Evolutionary conservation across 371 early-diverging fungal species (phyloP).

Genomic region (Sporodiniella umbellata): DNA sequence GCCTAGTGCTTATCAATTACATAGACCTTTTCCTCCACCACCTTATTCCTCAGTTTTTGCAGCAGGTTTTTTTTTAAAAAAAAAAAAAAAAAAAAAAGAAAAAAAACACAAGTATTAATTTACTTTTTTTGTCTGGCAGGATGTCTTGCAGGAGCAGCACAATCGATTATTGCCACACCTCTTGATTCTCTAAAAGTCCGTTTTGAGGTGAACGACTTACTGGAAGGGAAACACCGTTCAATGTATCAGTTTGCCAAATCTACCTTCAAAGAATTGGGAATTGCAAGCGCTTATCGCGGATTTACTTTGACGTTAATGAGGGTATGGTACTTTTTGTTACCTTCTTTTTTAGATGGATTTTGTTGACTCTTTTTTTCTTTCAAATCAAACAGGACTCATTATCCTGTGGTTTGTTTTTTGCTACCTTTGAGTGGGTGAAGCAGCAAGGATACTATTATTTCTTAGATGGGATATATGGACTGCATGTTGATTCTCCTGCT

Average conservation of each 20-base stretch:
- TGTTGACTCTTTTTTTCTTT: too few relatives aligned
- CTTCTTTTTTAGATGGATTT: background rate
- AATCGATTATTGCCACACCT: conserved; percentile 72
- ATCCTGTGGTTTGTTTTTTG: conserved; percentile 75
- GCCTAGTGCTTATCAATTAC: conserved; percentile 52
- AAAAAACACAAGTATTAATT: too few relatives aligned
- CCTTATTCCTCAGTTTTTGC: conserved; percentile 57
- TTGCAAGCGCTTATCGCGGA: conserved; percentile 69
- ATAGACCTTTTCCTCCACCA: conserved; percentile 58
- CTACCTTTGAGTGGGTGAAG: conserved; percentile 74
- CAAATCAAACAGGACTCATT: conserved; percentile 69
- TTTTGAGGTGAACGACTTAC: conserved; percentile 71
- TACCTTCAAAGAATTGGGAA: conserved; percentile 60
- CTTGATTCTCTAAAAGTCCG: conserved; percentile 72
- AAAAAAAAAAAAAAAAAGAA: too few relatives aligned
- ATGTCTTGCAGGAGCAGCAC: conserved; percentile 72
- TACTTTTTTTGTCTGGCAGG: too few relatives aligned
- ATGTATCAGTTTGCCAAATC: conserved; percentile 66
- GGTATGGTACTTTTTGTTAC: conserved; percentile 22
- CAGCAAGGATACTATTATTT: conserved; percentile 64
- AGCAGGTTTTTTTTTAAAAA: conserved; percentile 40
- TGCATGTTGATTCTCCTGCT: conserved; percentile 44
- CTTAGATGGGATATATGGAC: conserved; percentile 55
- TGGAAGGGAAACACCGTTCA: conserved; percentile 71
- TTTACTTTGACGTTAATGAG: conserved; percentile 63